Percentiles rank a stretch among this genome's conserved stretches.
Evolutionary conservation across 2,329 filamentous ascomycete genomes (phyloP).

Genomic region (Phialocephala subalpina): DNA sequence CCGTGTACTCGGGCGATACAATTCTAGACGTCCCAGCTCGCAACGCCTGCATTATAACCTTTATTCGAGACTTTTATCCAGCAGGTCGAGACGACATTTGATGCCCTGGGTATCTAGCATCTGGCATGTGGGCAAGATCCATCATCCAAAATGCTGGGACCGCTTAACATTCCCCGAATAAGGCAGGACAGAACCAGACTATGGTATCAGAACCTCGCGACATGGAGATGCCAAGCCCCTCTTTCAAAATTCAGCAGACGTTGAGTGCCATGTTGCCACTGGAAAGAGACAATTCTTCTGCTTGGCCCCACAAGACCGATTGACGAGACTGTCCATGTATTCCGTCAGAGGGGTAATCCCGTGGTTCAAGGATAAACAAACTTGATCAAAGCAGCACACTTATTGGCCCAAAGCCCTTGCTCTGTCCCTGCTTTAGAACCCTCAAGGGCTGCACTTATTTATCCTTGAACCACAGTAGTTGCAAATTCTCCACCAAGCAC

Average conservation of each 20-base stretch:
- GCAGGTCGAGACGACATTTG: constrained; percentile 5
- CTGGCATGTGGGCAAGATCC: constrained; percentile 13
- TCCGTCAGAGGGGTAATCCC: too few relatives aligned
- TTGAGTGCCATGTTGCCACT: background rate
- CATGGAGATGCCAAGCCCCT: background rate
- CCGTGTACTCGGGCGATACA: background rate
- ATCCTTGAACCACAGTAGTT: too few relatives aligned
- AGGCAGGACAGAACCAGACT: background rate
- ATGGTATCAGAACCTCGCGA: background rate
- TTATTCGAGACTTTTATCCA: constrained; percentile 1
- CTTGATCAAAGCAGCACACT: too few relatives aligned
- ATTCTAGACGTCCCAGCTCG: constrained; percentile 12
- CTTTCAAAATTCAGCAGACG: background rate
- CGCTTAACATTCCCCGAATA: background rate
- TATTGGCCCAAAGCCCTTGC: too few relatives aligned
- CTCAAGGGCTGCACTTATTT: too few relatives aligned
- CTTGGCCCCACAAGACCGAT: background rate
- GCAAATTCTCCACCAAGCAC: too few relatives aligned
- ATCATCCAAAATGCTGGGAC: constrained; percentile 8
- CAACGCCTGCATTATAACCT: constrained; percentile 6
- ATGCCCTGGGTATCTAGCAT: background rate
- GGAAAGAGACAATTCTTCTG: background rate
- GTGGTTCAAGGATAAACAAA: too few relatives aligned
- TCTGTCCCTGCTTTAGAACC: too few relatives aligned
- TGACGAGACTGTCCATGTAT: constrained; percentile 6